Evolutionary conservation across 2,329 filamentous ascomycete species (phyloP), one percentile per base, ranked within the genome.

Genomic region (Cylindrodendrum hubeiense): DNA sequence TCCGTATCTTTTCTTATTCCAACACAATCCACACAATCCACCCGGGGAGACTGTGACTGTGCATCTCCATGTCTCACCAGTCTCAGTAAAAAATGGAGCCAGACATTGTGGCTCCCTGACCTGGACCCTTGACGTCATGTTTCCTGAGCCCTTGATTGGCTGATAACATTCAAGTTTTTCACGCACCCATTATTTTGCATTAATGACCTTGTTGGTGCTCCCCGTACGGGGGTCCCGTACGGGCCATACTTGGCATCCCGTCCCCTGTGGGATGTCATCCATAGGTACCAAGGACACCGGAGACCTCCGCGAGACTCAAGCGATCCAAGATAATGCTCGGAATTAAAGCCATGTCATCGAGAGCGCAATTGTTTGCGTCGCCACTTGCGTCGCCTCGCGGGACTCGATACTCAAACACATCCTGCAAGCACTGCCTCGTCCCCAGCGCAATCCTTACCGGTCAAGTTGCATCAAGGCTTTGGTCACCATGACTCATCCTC

Each of bases 71-170:
- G 37, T 60, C 57, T 53, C 26, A 53, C 47, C 49, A 41, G 26
- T 61, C 30, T 33, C 24, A 41, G 26, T 17, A 51, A 59, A 60
- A 60, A n/a, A 26, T 30, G 50, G 39, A 8, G 41, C 26, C 30
- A 50, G 39, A 28, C 46, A 52, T 33, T 49, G 51, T 50, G 49
- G 55, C 37, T 26, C 52, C 34, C 47, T 44, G 39, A 15, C 43
- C 37, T 39, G 12, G 15, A 37, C 51, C 53, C 39, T 68, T 74
- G 72, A 74, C 72, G 72, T 74, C 72, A 74, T 74, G 58, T 70
- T 68, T 69, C 54, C 34, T 39, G 19, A 22, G 28, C 30, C 10
- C 26, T 8, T 74, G 66, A 74, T 74, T 74, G 72, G 72, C 33
- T 47, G 52, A 41, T 63, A 55, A 24, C 17, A 57, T 66, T 49